Percentiles rank a stretch among this genome's conserved stretches.
Conservation (phyloP, 2,329 filamentous ascomycete genomes). For the Alternaria postmessia region DNA sequence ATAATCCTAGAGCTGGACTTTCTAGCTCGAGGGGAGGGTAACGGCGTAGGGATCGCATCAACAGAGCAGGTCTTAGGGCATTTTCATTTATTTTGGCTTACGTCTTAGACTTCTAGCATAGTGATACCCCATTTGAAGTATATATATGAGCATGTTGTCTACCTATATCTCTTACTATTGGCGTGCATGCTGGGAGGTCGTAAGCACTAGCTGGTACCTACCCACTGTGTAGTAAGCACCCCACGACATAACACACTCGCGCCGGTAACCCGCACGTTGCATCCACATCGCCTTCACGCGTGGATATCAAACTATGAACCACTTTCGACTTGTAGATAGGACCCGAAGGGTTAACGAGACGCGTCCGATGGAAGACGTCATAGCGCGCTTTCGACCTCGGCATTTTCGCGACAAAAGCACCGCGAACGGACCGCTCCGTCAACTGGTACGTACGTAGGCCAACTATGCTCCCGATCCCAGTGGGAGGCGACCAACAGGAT, state of each 20-base stretch:
- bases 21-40: background rate
- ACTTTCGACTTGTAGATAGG: background rate
- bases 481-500: background rate
- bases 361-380: background rate
- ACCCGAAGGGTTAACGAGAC: background rate
- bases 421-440: constrained; percentile 6
- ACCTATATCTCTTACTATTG: background rate
- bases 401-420: background rate
- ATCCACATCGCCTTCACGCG: background rate
- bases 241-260: background rate
- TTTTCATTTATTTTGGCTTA: background rate
- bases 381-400: constrained; percentile 2
- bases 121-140: background rate
- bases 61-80: background rate
- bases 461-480: background rate
- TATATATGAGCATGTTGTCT: background rate
- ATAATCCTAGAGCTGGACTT: background rate
- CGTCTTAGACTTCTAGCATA: background rate
- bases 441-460: background rate
- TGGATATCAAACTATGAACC: background rate
- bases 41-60: background rate
- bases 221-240: background rate
- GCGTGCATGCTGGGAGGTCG: background rate
- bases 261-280: background rate
- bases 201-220: background rate